These are phyloP conservation scores for Phytophthora brassicae DNA, from an alignment of 352 stramenopile species.

Conservation along the genomic window DNA sequence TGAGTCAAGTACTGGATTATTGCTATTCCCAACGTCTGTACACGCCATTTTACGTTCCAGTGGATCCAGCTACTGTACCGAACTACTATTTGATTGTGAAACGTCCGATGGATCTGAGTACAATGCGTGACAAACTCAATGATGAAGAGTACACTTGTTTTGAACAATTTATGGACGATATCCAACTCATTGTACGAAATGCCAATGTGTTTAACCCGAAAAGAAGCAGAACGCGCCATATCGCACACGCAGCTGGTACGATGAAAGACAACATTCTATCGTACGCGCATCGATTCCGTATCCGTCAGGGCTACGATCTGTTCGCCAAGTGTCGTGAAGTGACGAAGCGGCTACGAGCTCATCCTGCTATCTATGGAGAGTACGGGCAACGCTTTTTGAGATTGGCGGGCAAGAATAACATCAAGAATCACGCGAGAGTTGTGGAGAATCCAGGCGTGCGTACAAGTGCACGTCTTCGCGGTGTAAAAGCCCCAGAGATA, in stretches of 20 bases:
- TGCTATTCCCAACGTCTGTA: constrained; percentile 71
- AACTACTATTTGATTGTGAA: constrained; percentile 91
- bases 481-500: constrained; percentile 46
- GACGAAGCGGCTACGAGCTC: constrained; percentile 58
- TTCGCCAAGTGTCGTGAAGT: constrained; percentile 86
- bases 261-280: constrained; percentile 92
- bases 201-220: constrained; percentile 91
- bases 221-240: constrained; percentile 65
- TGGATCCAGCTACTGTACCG: constrained; percentile 77
- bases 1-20: constrained; percentile 84
- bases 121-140: constrained; percentile 90
- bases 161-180: constrained; percentile 86
- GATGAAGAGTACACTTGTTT: constrained; percentile 89
- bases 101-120: constrained; percentile 85
- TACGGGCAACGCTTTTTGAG: constrained; percentile 31
- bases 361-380: constrained; percentile 48
- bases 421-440: constrained; percentile 6
- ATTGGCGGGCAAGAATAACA: constrained; percentile 11
- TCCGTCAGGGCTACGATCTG: constrained; percentile 86
- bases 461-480: constrained; percentile 42
- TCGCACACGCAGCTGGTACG: constrained; percentile 75
- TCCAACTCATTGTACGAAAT: constrained; percentile 88
- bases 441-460: constrained; percentile 29
- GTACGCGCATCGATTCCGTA: constrained; percentile 86
- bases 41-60: constrained; percentile 66